Evolutionary conservation across 1,284 basidiomycete genomes (phyloP), one percentile per base, ranked within the genome.

Genomic region (Leucoagaricus sp.): DNA sequence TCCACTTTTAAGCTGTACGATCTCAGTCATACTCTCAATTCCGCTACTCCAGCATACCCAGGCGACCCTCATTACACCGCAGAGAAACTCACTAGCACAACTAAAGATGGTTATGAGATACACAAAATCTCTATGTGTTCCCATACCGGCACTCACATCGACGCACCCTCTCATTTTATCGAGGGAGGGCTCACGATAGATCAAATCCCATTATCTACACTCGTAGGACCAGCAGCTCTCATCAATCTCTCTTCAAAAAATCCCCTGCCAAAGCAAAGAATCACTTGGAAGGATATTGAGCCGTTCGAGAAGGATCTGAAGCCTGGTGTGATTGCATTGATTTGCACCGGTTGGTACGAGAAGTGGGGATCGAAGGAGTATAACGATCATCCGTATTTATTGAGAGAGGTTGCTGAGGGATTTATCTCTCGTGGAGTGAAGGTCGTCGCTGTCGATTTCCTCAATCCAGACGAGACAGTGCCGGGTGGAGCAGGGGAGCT

Each of bases 101-200:
- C 65, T 9, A 67, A 71, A 53, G 75, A 85, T 49, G 84, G 82
- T 28, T 80, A 75, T 65, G 28, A 40, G 26, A 26, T 51, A 34
- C 77, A 78, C 53, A 63, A 68, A 2, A 66, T 88, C 29, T 70
- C 77, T 17, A 63, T 85, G 33, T 80, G 83, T 13, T 80, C 85
- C 1, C 86, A 88, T 62, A 75, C 75, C 2, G 88, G 88, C 23
- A 90, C 88, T 0, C 89, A 91, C 68, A 75, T 90, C 65, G 88
- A 91, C 62, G 86, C 87, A 0, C 89, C 89, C 0, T 86, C 79
- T 40, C 88, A 91, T 63, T 89, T 88, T 69, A 68, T 86, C 65
- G 12, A 33, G 6, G 67, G 75, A 26, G 85, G 84, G 4, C 69
- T 69, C 29, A 80, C 79, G 10, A 73, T 89, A 44, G 83, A 85